Base-by-base conservation (phyloP, 2,329 filamentous ascomycete species). In the Xylaria multiplex region DNA sequence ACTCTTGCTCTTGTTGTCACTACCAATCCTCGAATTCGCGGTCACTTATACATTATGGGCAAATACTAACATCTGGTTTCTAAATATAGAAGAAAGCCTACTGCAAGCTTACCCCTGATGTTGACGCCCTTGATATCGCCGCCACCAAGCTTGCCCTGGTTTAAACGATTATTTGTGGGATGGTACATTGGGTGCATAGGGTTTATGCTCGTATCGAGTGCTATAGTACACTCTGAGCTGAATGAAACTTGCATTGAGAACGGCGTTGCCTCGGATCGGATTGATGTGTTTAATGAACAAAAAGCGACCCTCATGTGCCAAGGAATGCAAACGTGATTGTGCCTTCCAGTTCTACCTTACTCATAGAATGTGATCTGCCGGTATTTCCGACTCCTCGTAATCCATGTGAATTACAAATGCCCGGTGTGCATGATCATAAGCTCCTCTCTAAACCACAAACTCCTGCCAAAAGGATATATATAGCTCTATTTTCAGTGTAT, bases 111-210 rank as follows among this genome's bases (percentile, higher is more conserved):
- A 98, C 96, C 65, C 86, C 94, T 71, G 96, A 99, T 83, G 94
- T 98, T 76, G 96, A 99, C 84, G 96, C 96, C 79, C 91, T 99
- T 77, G 96, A 99, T 86, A 97, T 99, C 84, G 96, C 96, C 72
- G 96, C 96, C 79, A 98, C 96, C 84, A 99, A 98, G 91, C 91
- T 99, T 77, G 91, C 91, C 77, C 96, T 99, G 79, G 96, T 98
- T 81, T 98, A 97, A 91, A 62, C 19, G 50, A 30, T 35, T 79
- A 79, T 30, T 59, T 8, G n/a, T 50, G 55, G 63, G 64, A 49
- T 62, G 52, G 65, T 60, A 52, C 27, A 37, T 48, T 61, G 65
- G 68, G 67, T 68, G 67, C 64, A 66, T 61, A 68, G 65, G 66
- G 62, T 64, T 69, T 61, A 69, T 59, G 67, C 69, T 70, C 67